A percentile compares a stretch with the other conserved stretches of the same genome.
phyloP scores from a whole-genome alignment of 1,284 basidiomycete species.

The Cutaneotrichosporon dermatis region DNA sequence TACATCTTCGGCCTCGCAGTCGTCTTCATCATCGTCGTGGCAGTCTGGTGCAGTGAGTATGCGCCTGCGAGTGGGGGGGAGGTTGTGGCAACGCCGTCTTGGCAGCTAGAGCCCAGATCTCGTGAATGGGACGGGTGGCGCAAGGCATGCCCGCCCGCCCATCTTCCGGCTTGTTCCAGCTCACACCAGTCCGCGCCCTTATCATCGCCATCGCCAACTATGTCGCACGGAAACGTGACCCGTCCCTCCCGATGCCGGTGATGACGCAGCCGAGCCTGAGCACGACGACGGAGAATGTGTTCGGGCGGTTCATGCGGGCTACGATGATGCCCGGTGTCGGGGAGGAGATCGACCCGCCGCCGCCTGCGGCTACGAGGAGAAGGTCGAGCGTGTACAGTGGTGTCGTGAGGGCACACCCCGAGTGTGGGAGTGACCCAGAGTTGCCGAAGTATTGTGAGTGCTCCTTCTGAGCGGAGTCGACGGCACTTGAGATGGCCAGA shows the following conservation, averaged over 20 bases:
- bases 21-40: background rate
- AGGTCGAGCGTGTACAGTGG: background rate
- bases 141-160: no score
- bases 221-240: background rate
- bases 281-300: background rate
- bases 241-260: background rate
- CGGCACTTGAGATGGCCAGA: no score
- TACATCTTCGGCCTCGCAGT: slow-evolving; percentile 2
- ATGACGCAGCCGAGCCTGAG: background rate
- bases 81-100: no score
- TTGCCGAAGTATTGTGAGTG: background rate
- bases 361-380: background rate
- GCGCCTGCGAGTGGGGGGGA: no score
- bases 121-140: no score
- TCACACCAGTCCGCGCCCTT: background rate
- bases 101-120: no score
- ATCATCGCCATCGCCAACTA: background rate
- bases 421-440: background rate
- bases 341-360: background rate
- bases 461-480: no score
- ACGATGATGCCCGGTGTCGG: background rate
- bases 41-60: background rate
- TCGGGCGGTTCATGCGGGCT: background rate
- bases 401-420: background rate
- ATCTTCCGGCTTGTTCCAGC: background rate